phyloP scores from a whole-genome alignment of 305 asterid genomes.

The Fraxinus paxiana region DNA sequence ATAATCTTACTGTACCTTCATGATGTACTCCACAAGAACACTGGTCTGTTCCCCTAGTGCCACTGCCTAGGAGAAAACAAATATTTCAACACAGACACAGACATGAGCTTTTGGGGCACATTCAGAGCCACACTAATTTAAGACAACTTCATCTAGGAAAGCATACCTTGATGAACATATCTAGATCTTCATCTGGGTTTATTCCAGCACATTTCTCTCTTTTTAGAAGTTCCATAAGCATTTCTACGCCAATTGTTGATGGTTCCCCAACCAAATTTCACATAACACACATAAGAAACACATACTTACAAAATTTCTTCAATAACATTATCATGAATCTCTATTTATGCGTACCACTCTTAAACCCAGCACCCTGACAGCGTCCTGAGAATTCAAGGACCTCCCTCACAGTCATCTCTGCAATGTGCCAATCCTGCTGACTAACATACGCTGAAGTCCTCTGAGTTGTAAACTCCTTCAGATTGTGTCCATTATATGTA shows the following conservation, averaged over 20 bases:
- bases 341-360: slow-evolving; percentile 43
- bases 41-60: slow-evolving; percentile 75
- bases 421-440: slow-evolving; percentile 72
- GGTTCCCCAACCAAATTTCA: slow-evolving; percentile 12
- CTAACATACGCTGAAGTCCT: slow-evolving; percentile 68
- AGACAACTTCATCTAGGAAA: slow-evolving; percentile 23
- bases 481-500: slow-evolving; percentile 60
- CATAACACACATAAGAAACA: slow-evolving; percentile 14
- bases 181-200: slow-evolving; percentile 61
- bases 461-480: slow-evolving; percentile 68
- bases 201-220: slow-evolving; percentile 63
- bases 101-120: background rate
- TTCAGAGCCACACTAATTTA: slow-evolving; percentile 1
- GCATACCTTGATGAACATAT: slow-evolving; percentile 64
- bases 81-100: slow-evolving; percentile 28
- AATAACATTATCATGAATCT: slow-evolving; percentile 10
- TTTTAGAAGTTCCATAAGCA: slow-evolving; percentile 72
- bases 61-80: slow-evolving; percentile 71
- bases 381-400: slow-evolving; percentile 66
- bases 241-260: slow-evolving; percentile 33
- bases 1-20: slow-evolving; percentile 53
- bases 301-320: background rate
- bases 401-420: slow-evolving; percentile 82
- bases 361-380: slow-evolving; percentile 67
- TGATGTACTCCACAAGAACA: slow-evolving; percentile 64